phyloP scores from a whole-genome alignment of 2,329 filamentous ascomycete species.

The Septoria linicola region DNA sequence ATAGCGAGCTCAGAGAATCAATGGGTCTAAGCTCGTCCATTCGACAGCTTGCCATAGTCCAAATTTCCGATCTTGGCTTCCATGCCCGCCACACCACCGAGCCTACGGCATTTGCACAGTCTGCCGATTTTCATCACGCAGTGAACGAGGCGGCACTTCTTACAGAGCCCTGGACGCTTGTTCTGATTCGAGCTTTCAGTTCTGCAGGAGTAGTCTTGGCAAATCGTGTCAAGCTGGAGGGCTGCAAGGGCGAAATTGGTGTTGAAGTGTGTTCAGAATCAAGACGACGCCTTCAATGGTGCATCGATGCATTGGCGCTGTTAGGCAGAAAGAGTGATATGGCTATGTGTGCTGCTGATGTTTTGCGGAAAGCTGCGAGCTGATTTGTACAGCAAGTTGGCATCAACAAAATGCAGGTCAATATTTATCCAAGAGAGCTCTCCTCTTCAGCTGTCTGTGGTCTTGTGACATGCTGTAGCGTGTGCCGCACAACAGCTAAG shows the following conservation, averaged over 20 bases:
- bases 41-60: constrained; percentile 12
- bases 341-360: constrained; percentile 18
- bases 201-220: constrained; percentile 20
- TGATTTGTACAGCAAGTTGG: background rate
- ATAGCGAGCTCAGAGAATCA: constrained; percentile 6
- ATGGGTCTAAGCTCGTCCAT: constrained; percentile 14
- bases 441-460: no score
- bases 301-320: constrained; percentile 16
- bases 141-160: constrained; percentile 25
- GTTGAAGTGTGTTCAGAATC: constrained; percentile 2
- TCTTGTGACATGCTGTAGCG: no score
- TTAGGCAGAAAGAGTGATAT: constrained; percentile 21
- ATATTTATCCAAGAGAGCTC: no score
- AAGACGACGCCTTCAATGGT: constrained; percentile 15
- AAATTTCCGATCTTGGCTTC: constrained; percentile 21
- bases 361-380: constrained; percentile 10
- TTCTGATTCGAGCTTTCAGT: constrained; percentile 22
- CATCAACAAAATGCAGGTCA: no score
- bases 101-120: constrained; percentile 18
- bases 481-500: background rate
- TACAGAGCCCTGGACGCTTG: constrained; percentile 25
- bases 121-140: constrained; percentile 23
- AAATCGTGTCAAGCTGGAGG: constrained; percentile 6
- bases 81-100: constrained; percentile 8
- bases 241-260: constrained; percentile 6